Evolutionary conservation across 1,284 basidiomycete genomes (phyloP).

Genomic region (Heterobasidion occidentale): DNA sequence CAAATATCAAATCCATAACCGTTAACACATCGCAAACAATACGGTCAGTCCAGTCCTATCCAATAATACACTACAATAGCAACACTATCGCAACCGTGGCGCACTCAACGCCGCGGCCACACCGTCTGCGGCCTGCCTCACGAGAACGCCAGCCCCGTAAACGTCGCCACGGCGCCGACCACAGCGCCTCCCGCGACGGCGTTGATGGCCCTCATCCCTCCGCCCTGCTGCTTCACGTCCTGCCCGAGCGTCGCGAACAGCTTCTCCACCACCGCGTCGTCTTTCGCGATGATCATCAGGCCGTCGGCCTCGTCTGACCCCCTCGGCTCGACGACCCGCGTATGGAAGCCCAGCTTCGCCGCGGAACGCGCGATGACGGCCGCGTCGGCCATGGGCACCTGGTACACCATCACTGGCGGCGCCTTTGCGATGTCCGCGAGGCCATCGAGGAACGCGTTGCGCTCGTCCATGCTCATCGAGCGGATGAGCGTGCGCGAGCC

Average conservation of each 20-base stretch:
- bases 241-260: slow-evolving; percentile 8
- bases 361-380: slow-evolving; percentile 30
- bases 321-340: slow-evolving; percentile 24
- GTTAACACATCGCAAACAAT: background rate
- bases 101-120: too few species aligned
- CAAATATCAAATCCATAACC: background rate
- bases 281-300: slow-evolving; percentile 43
- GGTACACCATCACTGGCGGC: slow-evolving; percentile 36
- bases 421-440: slow-evolving; percentile 29
- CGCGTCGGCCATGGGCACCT: slow-evolving; percentile 35
- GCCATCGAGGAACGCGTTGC: slow-evolving; percentile 37
- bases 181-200: slow-evolving; percentile 10
- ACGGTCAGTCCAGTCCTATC: background rate
- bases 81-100: too few species aligned
- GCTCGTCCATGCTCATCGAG: slow-evolving; percentile 44
- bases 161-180: slow-evolving; percentile 13
- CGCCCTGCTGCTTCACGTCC: slow-evolving; percentile 1
- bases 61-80: background rate
- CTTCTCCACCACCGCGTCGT: slow-evolving; percentile 30
- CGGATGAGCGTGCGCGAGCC: slow-evolving; percentile 25
- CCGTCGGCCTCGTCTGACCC: slow-evolving; percentile 24
- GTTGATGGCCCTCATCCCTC: slow-evolving; percentile 3
- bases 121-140: background rate
- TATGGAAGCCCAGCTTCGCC: slow-evolving; percentile 32
- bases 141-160: slow-evolving; percentile 7